Percentiles rank a stretch among this genome's conserved stretches.
phyloP scores from a whole-genome alignment of 495 filamentous ascomycete species.

The Trichocladium antarcticum region DNA sequence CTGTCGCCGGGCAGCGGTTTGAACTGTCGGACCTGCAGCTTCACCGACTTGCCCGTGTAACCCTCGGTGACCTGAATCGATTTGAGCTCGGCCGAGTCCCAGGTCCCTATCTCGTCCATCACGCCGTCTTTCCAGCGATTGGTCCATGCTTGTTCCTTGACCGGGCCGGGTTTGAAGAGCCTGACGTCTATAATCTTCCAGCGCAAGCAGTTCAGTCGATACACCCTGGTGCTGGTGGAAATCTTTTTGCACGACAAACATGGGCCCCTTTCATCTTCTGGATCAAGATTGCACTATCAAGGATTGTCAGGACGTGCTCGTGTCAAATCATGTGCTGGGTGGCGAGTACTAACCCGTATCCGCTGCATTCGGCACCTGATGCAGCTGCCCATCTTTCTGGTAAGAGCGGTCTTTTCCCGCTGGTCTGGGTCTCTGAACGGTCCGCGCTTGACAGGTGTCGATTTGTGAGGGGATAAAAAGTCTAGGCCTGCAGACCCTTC shows the following conservation, averaged over 20 bases:
- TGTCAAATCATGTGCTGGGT: background rate
- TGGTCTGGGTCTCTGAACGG: constrained; percentile 39
- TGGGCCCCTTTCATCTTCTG: constrained; percentile 30
- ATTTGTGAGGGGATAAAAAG: constrained; percentile 13
- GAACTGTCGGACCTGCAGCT: constrained; percentile 38
- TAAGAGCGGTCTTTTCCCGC: constrained; percentile 39
- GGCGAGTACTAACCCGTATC: constrained; percentile 37
- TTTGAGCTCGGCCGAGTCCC: constrained; percentile 33
- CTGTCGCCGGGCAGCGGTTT: constrained; percentile 38
- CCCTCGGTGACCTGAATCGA: constrained; percentile 38
- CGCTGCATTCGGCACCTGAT: constrained; percentile 45
- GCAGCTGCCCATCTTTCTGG: constrained; percentile 41
- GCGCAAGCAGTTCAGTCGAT: constrained; percentile 38
- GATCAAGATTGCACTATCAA: constrained; percentile 37
- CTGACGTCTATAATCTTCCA: constrained; percentile 43
- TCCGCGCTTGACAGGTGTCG: constrained; percentile 32
- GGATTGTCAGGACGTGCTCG: constrained; percentile 2
- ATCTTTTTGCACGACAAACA: constrained; percentile 42
- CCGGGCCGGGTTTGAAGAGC: constrained; percentile 41
- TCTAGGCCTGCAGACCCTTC: constrained; percentile 3
- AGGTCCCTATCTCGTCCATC: constrained; percentile 39
- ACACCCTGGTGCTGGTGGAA: constrained; percentile 28
- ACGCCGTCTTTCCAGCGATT: constrained; percentile 40
- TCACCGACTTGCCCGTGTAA: constrained; percentile 32
- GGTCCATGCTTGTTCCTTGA: constrained; percentile 43